Conservation (phyloP, 805 yeast genomes). For the Ogataea trehalophila region DNA sequence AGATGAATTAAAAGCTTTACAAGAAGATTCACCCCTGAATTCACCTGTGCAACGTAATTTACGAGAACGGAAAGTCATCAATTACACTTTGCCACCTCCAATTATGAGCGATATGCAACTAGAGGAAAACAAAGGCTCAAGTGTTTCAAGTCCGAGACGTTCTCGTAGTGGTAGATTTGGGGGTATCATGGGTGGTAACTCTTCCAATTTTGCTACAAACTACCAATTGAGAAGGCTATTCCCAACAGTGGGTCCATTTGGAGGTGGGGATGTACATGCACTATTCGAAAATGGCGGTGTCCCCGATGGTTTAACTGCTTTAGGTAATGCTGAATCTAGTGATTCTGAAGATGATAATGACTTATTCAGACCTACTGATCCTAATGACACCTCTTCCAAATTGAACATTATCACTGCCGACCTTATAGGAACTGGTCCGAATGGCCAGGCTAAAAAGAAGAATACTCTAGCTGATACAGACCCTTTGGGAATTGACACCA, state of each 20-base stretch:
- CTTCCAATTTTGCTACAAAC: constrained; percentile 9
- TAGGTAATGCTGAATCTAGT: constrained; percentile 38
- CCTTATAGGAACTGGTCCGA: constrained; percentile 7
- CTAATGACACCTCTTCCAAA: constrained; percentile 23
- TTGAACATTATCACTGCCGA: constrained; percentile 19
- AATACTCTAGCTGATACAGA: constrained; percentile 79
- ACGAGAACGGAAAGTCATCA: constrained; percentile 66
- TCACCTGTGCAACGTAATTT: constrained; percentile 46
- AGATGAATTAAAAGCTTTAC: constrained; percentile 62
- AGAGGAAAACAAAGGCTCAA: constrained; percentile 10
- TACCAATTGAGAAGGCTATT: constrained; percentile 62
- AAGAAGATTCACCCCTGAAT: constrained; percentile 51
- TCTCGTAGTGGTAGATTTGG: constrained; percentile 23
- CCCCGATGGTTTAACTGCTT: constrained; percentile 37
- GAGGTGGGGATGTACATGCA: constrained; percentile 89
- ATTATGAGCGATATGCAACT: constrained; percentile 40
- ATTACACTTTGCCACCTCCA: constrained; percentile 84
- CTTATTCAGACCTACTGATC: constrained; percentile 30
- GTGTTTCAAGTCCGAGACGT: constrained; percentile 29
- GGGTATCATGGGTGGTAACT: constrained; percentile 11
- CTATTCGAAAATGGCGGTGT: constrained; percentile 62
- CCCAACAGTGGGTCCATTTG: constrained; percentile 97
- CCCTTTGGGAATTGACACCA: constrained; percentile 78
- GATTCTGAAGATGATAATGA: constrained; percentile 47
- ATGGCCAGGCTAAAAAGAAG: constrained; percentile 36